A percentile compares a stretch with the other conserved stretches of the same genome.
Evolutionary conservation across 2,329 filamentous ascomycete species (phyloP).

Genomic region (Calonectria pauciramosa): DNA sequence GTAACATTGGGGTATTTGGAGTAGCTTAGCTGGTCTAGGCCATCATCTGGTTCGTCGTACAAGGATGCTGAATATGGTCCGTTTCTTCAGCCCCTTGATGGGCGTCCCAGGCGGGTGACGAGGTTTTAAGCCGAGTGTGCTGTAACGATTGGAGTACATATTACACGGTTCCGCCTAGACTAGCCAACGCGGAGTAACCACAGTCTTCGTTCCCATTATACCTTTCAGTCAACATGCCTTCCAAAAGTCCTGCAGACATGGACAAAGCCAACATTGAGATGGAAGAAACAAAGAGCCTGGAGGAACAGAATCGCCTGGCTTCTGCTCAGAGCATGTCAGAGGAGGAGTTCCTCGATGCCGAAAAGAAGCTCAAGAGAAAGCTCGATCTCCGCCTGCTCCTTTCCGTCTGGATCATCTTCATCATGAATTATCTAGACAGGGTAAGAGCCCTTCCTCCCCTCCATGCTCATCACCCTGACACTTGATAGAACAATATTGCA

Average conservation of each 20-base stretch:
- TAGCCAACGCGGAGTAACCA: neutral
- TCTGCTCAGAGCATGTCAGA: slow-evolving; percentile 26
- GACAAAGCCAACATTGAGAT: slow-evolving; percentile 16
- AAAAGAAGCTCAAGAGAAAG: slow-evolving; percentile 26
- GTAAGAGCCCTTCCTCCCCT: neutral
- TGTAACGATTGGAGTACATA: neutral
- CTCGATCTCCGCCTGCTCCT: slow-evolving; percentile 25
- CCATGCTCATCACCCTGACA: neutral
- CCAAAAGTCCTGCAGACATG: neutral
- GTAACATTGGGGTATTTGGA: neutral
- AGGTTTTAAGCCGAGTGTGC: neutral
- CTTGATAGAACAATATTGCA: slow-evolving; percentile 26
- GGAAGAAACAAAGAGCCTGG: slow-evolving; percentile 14
- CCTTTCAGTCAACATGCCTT: neutral
- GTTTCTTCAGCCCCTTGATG: neutral
- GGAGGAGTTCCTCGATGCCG: slow-evolving; percentile 27
- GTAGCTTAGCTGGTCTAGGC: neutral
- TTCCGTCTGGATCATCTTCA: slow-evolving; percentile 27
- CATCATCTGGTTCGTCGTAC: neutral
- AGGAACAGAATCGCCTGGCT: slow-evolving; percentile 21
- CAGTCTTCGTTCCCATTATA: neutral
- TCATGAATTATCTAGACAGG: slow-evolving; percentile 26
- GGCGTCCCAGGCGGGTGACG: neutral
- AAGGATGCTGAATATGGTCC: neutral
- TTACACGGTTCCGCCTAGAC: neutral